These are phyloP conservation scores for Malassezia brasiliensis DNA, from an alignment of 1,284 basidiomycete genomes.

Conservation along the genomic window DNA sequence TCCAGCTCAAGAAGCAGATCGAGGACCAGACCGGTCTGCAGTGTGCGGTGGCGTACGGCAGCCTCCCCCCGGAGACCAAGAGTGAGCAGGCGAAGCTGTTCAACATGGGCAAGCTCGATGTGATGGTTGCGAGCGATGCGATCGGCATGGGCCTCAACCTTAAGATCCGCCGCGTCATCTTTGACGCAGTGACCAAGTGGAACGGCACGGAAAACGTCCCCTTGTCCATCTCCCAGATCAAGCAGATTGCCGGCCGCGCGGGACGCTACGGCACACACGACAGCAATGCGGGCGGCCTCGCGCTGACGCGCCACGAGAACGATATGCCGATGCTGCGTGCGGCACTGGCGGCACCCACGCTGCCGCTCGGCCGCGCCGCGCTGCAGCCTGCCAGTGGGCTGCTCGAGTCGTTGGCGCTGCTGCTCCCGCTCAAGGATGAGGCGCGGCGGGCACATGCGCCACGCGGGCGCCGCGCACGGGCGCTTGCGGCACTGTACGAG, in stretches of 20 bases:
- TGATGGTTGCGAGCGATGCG: conserved; percentile 82
- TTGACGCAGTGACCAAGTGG: conserved; percentile 65
- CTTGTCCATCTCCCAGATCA: conserved; percentile 71
- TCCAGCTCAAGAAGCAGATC: conserved; percentile 63
- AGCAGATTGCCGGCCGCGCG: conserved; percentile 92
- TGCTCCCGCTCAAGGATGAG: conserved; percentile 46
- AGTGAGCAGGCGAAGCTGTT: conserved; percentile 80
- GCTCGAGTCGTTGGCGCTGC: conserved; percentile 47
- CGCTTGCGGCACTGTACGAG: conserved; percentile 50
- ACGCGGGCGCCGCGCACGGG: conserved; percentile 45
- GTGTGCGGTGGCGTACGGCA: conserved; percentile 82
- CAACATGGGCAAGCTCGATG: conserved; percentile 73
- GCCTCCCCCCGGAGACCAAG: conserved; percentile 75
- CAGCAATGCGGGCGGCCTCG: conserved; percentile 31
- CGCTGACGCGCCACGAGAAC: conserved; percentile 59
- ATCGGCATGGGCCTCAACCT: conserved; percentile 94
- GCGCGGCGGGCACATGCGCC: conserved; percentile 21
- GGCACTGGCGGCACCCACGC: conserved; percentile 51
- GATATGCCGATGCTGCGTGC: conserved; percentile 61
- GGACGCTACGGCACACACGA: conserved; percentile 68
- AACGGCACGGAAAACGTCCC: conserved; percentile 56
- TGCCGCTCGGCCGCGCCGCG: conserved; percentile 51
- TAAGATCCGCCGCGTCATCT: conserved; percentile 83
- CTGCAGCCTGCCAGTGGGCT: conserved; percentile 48
- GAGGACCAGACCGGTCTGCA: conserved; percentile 63